Evolutionary conservation across 805 yeast species (phyloP).

Genomic region (Zygosaccharomyces bisporus): DNA sequence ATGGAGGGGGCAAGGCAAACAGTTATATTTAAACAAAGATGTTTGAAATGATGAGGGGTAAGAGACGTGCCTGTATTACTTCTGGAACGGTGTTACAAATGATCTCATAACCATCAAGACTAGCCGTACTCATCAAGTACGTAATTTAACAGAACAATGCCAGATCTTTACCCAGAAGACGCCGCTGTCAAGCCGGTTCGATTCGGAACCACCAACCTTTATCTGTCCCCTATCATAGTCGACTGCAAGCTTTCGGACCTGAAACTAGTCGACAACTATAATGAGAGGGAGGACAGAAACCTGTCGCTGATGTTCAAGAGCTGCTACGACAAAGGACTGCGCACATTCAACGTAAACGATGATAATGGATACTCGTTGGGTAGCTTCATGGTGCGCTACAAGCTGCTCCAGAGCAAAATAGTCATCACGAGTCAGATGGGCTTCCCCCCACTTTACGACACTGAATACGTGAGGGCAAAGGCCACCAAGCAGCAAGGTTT

Average conservation of each 20-base stretch:
- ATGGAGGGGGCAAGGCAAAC: too few relatives aligned
- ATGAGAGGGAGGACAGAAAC: constrained; percentile 1
- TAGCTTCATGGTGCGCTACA: neutral
- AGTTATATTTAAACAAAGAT: too few relatives aligned
- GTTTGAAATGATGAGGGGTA: too few relatives aligned
- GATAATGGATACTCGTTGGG: constrained; percentile 2
- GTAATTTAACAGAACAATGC: neutral
- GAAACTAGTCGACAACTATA: neutral
- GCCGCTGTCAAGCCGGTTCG: neutral
- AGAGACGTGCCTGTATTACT: too few relatives aligned
- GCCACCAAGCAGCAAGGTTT: constrained; percentile 1
- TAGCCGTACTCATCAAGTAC: neutral
- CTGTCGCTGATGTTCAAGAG: neutral
- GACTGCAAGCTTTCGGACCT: constrained; percentile 1
- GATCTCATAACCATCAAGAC: neutral
- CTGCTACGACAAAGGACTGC: constrained; percentile 5
- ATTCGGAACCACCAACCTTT: constrained; percentile 1
- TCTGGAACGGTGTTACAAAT: too few relatives aligned
- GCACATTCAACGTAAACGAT: neutral
- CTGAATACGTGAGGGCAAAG: neutral
- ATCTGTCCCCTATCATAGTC: constrained; percentile 1
- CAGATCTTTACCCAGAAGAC: neutral
- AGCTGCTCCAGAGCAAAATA: neutral
- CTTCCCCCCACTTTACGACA: constrained; percentile 2
- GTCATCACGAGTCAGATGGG: neutral